Conservation (phyloP, 805 yeast genomes). For the Kurtzmaniella fragi region DNA sequence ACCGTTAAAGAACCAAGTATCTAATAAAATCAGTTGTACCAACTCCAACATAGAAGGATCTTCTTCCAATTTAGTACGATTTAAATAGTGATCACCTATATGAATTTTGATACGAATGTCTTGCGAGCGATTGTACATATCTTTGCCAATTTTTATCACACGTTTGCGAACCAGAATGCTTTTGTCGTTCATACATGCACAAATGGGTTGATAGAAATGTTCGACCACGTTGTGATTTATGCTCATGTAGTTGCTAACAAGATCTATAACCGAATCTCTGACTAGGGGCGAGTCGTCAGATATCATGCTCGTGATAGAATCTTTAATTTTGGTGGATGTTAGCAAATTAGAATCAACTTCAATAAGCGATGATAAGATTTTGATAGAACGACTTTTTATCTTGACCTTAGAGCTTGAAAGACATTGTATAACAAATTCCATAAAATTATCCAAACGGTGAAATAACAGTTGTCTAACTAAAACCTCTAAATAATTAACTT, state of each 20-base stretch:
- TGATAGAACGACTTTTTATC: conserved; percentile 53
- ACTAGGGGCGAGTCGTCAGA: conserved; percentile 65
- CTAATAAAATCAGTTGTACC: too few relatives aligned
- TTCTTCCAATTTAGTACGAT: too few relatives aligned
- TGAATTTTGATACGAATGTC: not conserved
- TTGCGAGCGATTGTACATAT: conserved; percentile 35
- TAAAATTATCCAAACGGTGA: conserved; percentile 46
- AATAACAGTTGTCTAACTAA: conserved; percentile 26
- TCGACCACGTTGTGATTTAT: conserved; percentile 41
- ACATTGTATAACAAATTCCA: conserved; percentile 40
- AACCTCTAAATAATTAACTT: conserved; percentile 14
- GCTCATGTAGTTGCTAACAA: conserved; percentile 47
- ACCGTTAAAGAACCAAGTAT: too few relatives aligned
- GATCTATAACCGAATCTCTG: conserved; percentile 69
- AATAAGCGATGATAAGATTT: conserved; percentile 52
- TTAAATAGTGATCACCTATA: too few relatives aligned
- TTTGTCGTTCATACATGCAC: conserved; percentile 49
- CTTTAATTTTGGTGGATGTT: conserved; percentile 44
- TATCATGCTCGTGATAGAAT: conserved; percentile 47
- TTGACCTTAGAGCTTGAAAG: conserved; percentile 28
- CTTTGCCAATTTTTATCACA: conserved; percentile 47
- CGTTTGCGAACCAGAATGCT: conserved; percentile 63
- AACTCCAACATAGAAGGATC: too few relatives aligned
- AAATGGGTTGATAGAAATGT: conserved; percentile 45
- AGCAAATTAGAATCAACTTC: conserved; percentile 49